Evolutionary conservation across 148 eudicot species (phyloP).

Genomic region (Vaccinium darrowii): DNA sequence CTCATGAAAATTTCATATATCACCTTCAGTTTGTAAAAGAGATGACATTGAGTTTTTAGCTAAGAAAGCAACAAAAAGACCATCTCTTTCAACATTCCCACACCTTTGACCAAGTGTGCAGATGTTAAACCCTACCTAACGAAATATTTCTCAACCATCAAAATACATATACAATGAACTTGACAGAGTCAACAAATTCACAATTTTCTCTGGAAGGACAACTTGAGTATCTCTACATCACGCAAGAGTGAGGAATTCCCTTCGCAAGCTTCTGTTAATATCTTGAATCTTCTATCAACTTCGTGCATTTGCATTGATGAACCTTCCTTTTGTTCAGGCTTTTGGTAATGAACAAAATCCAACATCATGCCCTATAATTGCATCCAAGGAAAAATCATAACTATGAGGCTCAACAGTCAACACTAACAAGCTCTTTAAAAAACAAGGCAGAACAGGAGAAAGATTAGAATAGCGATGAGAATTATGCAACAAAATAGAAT

Average conservation of each 20-base stretch:
- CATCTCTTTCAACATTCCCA: not conserved
- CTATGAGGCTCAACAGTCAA: not conserved
- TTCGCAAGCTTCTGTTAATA: slow-evolving; percentile 56
- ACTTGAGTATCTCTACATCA: slow-evolving; percentile 48
- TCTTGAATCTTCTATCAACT: slow-evolving; percentile 34
- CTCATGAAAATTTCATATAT: not conserved
- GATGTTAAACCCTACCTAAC: not conserved
- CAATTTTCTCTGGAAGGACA: slow-evolving; percentile 17
- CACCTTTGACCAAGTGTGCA: not conserved
- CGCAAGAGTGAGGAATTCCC: slow-evolving; percentile 55
- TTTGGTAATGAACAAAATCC: slow-evolving; percentile 40
- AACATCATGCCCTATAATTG: slow-evolving; percentile 55
- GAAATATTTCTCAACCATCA: not conserved
- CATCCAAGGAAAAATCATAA: slow-evolving; percentile 6
- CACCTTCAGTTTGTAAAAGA: not conserved
- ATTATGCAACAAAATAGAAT: not conserved
- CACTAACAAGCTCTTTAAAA: not conserved
- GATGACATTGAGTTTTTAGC: not conserved
- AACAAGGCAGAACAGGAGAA: not conserved
- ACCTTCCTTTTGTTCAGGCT: not conserved
- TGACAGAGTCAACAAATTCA: not conserved
- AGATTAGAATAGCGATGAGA: not conserved
- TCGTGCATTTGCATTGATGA: slow-evolving; percentile 8
- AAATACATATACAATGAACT: not conserved
- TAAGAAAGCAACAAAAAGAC: not conserved